Percentiles rank a stretch among this genome's conserved stretches.
phyloP scores from a whole-genome alignment of 106 monocot species.

The Hemerocallis citrina region DNA sequence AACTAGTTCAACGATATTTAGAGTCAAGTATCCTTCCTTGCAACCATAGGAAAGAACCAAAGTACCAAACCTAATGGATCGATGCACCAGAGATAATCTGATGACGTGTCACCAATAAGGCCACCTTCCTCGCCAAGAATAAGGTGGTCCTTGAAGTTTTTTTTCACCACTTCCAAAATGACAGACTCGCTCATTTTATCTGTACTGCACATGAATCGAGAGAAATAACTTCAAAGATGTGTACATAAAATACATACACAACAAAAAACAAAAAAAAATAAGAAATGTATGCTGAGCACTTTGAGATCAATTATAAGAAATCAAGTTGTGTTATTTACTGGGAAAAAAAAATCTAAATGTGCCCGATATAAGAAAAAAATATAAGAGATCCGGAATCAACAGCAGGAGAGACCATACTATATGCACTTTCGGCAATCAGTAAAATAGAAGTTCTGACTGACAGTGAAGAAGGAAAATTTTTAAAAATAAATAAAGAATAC shows the following conservation, averaged over 20 bases:
- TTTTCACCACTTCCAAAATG: constrained; percentile 84
- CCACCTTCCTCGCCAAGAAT: constrained; percentile 99
- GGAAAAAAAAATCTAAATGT: no score
- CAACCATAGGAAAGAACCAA: neutral
- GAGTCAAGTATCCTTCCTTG: neutral
- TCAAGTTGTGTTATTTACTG: no score
- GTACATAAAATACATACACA: neutral
- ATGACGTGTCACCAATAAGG: constrained; percentile 76
- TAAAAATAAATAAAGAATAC: no score
- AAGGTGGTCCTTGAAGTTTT: constrained; percentile 80
- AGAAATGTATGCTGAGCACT: no score
- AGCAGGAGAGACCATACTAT: no score
- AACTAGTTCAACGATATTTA: neutral
- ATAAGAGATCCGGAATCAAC: no score
- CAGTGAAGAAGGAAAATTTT: no score
- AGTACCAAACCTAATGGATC: constrained; percentile 83
- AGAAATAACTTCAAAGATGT: neutral
- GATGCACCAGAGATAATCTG: constrained; percentile 98
- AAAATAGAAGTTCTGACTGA: no score
- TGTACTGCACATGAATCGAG: constrained; percentile 50
- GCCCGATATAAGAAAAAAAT: no score
- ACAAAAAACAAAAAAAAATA: neutral
- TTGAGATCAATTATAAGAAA: no score
- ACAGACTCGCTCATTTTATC: constrained; percentile 84
- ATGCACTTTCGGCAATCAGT: no score